A percentile compares a stretch with the other conserved stretches of the same genome.
Conservation (phyloP, 495 filamentous ascomycete genomes). For the Trypethelium eluteriae region DNA sequence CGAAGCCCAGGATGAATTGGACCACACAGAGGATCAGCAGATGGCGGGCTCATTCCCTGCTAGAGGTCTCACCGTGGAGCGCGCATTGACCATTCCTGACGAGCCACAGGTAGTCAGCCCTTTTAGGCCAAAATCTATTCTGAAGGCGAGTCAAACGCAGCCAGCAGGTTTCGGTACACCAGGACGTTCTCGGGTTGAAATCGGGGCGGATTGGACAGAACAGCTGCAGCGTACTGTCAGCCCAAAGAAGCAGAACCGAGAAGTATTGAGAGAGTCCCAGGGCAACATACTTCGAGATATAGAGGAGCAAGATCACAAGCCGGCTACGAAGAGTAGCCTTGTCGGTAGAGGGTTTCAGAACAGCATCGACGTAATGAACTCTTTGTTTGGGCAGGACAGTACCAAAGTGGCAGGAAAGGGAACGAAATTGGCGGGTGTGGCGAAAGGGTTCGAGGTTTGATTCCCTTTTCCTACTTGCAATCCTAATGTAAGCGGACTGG, state of each 20-base stretch:
- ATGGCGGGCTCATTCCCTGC: constrained; percentile 60
- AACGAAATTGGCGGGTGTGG: constrained; percentile 42
- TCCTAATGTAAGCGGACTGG: neutral
- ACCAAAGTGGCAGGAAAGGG: constrained; percentile 35
- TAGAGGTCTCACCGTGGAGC: constrained; percentile 43
- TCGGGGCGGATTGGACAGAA: constrained; percentile 72
- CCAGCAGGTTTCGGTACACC: constrained; percentile 26
- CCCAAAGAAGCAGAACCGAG: constrained; percentile 77
- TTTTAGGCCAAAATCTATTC: constrained; percentile 40
- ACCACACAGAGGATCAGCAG: constrained; percentile 52
- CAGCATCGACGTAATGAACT: constrained; percentile 88
- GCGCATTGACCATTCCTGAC: constrained; percentile 26
- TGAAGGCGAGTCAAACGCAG: constrained; percentile 35
- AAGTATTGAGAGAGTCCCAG: constrained; percentile 53
- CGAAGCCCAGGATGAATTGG: neutral
- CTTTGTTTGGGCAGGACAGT: constrained; percentile 62
- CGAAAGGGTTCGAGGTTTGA: constrained; percentile 70
- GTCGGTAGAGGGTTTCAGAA: constrained; percentile 52
- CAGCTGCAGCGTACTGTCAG: constrained; percentile 88
- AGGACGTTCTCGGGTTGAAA: constrained; percentile 39
- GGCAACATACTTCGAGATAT: constrained; percentile 45
- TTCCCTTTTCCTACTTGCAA: constrained; percentile 29
- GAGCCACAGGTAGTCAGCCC: constrained; percentile 35
- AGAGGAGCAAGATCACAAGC: constrained; percentile 32
- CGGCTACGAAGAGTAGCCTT: constrained; percentile 32